phyloP scores from a whole-genome alignment of 192 early-diverging fungal genomes.

The Coemansia sp. region DNA sequence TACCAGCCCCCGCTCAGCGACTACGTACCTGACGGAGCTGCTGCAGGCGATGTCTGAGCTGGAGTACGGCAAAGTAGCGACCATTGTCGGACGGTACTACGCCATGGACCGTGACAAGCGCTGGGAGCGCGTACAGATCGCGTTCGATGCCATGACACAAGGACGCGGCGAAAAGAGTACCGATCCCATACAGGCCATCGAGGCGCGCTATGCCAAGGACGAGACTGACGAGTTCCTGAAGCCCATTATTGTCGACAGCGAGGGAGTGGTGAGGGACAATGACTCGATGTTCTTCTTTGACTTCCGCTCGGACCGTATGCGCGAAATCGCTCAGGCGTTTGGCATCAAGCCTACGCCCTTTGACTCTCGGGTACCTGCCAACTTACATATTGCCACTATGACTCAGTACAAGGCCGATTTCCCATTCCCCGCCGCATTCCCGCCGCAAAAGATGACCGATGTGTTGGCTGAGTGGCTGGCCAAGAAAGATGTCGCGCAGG shows the following conservation, averaged over 20 bases:
- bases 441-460: conserved; percentile 97
- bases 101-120: conserved; percentile 99
- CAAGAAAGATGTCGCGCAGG: conserved; percentile 85
- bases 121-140: conserved; percentile 97
- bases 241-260: conserved; percentile 87
- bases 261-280: conserved; percentile 80
- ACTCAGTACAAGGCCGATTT: conserved; percentile 98
- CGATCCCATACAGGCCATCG: conserved; percentile 65
- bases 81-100: conserved; percentile 96
- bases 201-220: conserved; percentile 83
- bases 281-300: conserved; percentile 99
- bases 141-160: conserved; percentile 86
- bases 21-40: conserved; percentile 79
- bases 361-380: conserved; percentile 74
- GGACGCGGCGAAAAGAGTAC: conserved; percentile 64
- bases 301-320: conserved; percentile 98
- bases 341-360: conserved; percentile 88
- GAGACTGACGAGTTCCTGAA: conserved; percentile 99
- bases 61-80: conserved; percentile 88
- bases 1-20: conserved; percentile 86
- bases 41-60: conserved; percentile 57
- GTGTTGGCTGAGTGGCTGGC: conserved; percentile 96
- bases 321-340: conserved; percentile 84
- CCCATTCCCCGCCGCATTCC: conserved; percentile 95
- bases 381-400: conserved; percentile 89